Conservation (phyloP, 2,329 filamentous ascomycete genomes). For the Cucurbitaria berberidis region DNA sequence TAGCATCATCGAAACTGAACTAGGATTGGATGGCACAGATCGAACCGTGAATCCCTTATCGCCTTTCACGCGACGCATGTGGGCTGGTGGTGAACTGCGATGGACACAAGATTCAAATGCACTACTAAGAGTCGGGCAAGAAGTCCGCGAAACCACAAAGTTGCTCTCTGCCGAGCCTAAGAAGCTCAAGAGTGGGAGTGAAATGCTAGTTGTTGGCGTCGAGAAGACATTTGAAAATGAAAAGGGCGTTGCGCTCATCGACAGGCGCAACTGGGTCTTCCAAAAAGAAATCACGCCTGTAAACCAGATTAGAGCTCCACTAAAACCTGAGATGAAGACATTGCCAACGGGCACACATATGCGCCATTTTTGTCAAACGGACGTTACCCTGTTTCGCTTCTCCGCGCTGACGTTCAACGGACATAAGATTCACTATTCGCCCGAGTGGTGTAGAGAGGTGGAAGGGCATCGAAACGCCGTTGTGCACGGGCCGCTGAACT, state of each 20-base stretch:
- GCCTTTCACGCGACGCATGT: constrained; percentile 79
- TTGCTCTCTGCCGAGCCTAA: constrained; percentile 55
- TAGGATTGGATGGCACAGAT: constrained; percentile 86
- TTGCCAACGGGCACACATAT: constrained; percentile 23
- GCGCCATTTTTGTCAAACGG: constrained; percentile 69
- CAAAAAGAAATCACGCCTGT: constrained; percentile 50
- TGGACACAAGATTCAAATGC: constrained; percentile 53
- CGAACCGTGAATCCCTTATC: constrained; percentile 74
- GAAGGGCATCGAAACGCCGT: constrained; percentile 79
- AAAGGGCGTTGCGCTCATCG: constrained; percentile 43
- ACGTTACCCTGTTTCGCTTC: constrained; percentile 83
- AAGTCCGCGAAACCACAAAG: constrained; percentile 53
- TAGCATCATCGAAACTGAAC: constrained; percentile 64
- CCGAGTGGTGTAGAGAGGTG: constrained; percentile 68
- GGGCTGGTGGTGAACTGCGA: constrained; percentile 81
- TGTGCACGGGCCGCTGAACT: constrained; percentile 84
- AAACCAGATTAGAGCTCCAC: constrained; percentile 45
- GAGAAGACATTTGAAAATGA: constrained; percentile 58
- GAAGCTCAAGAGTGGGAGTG: constrained; percentile 57
- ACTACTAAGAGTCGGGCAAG: constrained; percentile 38
- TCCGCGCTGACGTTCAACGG: constrained; percentile 92
- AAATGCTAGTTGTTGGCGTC: constrained; percentile 66
- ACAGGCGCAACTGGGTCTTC: constrained; percentile 48
- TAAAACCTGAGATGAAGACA: constrained; percentile 23
- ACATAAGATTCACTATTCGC: constrained; percentile 87